phyloP scores from a whole-genome alignment of 2,329 filamentous ascomycete species.

The Botrytis sinoallii region DNA sequence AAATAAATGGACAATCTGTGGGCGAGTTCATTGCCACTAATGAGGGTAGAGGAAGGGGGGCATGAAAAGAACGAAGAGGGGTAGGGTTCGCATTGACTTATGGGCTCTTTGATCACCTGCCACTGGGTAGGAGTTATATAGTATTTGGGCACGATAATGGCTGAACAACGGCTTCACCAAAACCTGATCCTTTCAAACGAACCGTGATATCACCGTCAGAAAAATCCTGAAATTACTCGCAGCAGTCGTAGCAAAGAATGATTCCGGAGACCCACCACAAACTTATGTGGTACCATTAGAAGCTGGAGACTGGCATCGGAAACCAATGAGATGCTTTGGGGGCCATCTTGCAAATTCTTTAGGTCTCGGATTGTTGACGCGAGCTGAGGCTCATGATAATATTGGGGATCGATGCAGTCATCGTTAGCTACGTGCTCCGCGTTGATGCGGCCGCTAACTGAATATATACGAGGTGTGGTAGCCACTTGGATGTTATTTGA shows the following conservation, averaged over 20 bases:
- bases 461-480: background rate
- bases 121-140: constrained; percentile 17
- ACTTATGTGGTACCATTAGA: constrained; percentile 13
- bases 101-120: constrained; percentile 7
- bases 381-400: constrained; percentile 11
- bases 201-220: background rate
- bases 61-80: background rate
- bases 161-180: background rate
- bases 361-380: background rate
- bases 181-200: background rate
- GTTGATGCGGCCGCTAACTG: constrained; percentile 8
- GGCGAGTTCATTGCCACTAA: constrained; percentile 2
- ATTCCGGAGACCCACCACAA: constrained; percentile 11
- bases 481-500: constrained; percentile 2
- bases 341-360: background rate
- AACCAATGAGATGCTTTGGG: background rate
- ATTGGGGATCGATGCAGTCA: constrained; percentile 3
- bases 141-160: background rate
- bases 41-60: background rate
- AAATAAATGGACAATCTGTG: constrained; percentile 14
- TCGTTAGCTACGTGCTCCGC: constrained; percentile 15
- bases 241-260: constrained; percentile 9
- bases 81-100: constrained; percentile 9
- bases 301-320: background rate
- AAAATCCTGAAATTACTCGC: constrained; percentile 10